A percentile compares a stretch with the other conserved stretches of the same genome.
phyloP scores from a whole-genome alignment of 176 grass and related monocot genomes.

The Triticum timopheevii region DNA sequence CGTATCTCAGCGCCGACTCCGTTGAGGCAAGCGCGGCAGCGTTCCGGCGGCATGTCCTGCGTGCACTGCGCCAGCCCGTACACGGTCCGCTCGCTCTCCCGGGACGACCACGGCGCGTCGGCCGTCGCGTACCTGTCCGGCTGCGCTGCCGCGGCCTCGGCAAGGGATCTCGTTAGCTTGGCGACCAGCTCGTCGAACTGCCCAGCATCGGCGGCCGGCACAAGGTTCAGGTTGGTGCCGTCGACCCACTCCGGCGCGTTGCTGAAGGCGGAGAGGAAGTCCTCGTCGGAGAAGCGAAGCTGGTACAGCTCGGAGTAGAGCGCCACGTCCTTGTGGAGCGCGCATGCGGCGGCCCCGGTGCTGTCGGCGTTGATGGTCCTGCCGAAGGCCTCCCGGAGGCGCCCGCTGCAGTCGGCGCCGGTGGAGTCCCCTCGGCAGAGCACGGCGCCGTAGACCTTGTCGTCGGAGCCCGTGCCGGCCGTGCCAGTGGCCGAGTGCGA shows the following conservation, averaged over 20 bases:
- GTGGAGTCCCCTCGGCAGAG: conserved; percentile 58
- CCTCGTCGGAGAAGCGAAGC: conserved; percentile 45
- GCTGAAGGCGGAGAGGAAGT: conserved; percentile 49
- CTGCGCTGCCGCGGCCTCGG: not conserved
- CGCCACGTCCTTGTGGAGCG: conserved; percentile 26
- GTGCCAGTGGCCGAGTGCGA: conserved; percentile 35
- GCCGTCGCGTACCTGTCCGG: conserved; percentile 24
- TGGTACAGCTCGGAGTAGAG: conserved; percentile 51
- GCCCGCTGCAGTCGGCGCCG: conserved; percentile 15
- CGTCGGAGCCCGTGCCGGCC: conserved; percentile 14
- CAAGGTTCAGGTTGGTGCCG: not conserved
- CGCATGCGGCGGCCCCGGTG: not conserved
- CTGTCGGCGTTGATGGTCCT: not conserved
- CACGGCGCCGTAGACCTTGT: conserved; percentile 39
- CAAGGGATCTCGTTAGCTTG: conserved; percentile 13
- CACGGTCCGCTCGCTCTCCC: not conserved
- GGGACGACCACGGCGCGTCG: conserved; percentile 4
- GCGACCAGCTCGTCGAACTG: conserved; percentile 13
- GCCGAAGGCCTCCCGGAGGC: not conserved
- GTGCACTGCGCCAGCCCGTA: conserved; percentile 60
- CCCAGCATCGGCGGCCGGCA: not conserved
- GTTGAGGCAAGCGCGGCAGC: conserved; percentile 42
- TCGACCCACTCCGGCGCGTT: conserved; percentile 27
- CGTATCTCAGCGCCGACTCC: not conserved
- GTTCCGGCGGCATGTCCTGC: conserved; percentile 30